Percentiles rank a stretch among this genome's conserved stretches.
These are phyloP conservation scores for Boletales sp. DNA, from an alignment of 768 basidiomycete genomes.

Conservation along the genomic window DNA sequence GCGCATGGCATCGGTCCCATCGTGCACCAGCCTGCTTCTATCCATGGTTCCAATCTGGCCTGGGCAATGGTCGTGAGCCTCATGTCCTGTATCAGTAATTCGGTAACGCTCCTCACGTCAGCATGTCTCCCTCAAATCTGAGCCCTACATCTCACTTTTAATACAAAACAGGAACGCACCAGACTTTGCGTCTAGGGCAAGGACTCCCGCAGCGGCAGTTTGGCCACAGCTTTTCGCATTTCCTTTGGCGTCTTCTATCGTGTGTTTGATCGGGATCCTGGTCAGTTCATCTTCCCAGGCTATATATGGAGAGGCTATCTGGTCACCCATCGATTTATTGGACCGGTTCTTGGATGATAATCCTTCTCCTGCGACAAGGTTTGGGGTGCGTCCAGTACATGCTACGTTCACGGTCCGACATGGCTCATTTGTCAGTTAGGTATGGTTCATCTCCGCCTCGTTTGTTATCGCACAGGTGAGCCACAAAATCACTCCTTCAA, in stretches of 20 bases:
- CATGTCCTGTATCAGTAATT: constrained; percentile 79
- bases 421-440: constrained; percentile 33
- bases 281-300: constrained; percentile 74
- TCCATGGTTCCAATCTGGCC: constrained; percentile 64
- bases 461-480: constrained; percentile 75
- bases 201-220: constrained; percentile 52
- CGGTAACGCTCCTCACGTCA: constrained; percentile 69
- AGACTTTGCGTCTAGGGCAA: constrained; percentile 69
- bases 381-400: constrained; percentile 42
- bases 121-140: constrained; percentile 17
- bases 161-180: constrained; percentile 54
- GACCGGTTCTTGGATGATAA: constrained; percentile 62
- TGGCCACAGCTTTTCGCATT: constrained; percentile 68
- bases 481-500: not conserved
- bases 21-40: constrained; percentile 55
- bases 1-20: constrained; percentile 78
- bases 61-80: constrained; percentile 74
- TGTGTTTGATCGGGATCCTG: constrained; percentile 78
- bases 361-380: constrained; percentile 62
- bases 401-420: not conserved
- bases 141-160: constrained; percentile 13
- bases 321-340: constrained; percentile 74
- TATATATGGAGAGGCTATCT: constrained; percentile 75
- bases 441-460: constrained; percentile 75
- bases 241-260: constrained; percentile 68